Percentiles rank a stretch among this genome's conserved stretches.
These are phyloP conservation scores for Boletus rufocinnamomeus DNA, from an alignment of 768 basidiomycete genomes.

Conservation along the genomic window DNA sequence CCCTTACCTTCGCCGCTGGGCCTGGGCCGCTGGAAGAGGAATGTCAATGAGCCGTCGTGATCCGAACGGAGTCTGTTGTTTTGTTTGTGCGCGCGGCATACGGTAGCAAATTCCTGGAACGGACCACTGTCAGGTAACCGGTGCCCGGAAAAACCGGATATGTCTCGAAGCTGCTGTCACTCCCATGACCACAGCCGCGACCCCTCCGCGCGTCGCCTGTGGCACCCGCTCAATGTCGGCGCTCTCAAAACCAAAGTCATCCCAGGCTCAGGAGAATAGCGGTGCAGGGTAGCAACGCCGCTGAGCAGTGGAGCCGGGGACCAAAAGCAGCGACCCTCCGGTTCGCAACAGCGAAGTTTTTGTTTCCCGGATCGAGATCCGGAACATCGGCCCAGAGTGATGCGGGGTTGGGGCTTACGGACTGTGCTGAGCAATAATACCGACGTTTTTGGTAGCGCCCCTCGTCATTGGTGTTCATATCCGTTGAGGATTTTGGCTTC, in stretches of 20 bases:
- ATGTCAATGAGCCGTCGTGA: slow-evolving; percentile 3
- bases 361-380: slow-evolving; percentile 31
- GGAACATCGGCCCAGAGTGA: slow-evolving; percentile 29
- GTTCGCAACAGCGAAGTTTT: slow-evolving; percentile 30
- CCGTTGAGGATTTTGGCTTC: not conserved
- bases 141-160: not conserved
- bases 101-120: not conserved
- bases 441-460: slow-evolving; percentile 8
- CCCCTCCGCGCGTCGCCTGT: slow-evolving; percentile 27
- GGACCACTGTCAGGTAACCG: slow-evolving; percentile 1
- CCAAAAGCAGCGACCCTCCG: slow-evolving; percentile 32
- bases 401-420: slow-evolving; percentile 27
- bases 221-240: slow-evolving; percentile 11
- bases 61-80: not conserved
- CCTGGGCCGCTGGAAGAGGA: not conserved
- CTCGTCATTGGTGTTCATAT: slow-evolving; percentile 7
- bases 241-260: slow-evolving; percentile 13
- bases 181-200: slow-evolving; percentile 21
- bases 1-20: not conserved
- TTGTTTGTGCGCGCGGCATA: no score
- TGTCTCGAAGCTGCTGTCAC: not conserved
- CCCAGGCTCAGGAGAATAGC: slow-evolving; percentile 13
- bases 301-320: slow-evolving; percentile 26
- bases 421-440: slow-evolving; percentile 10
- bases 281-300: slow-evolving; percentile 32